phyloP scores from a whole-genome alignment of 768 basidiomycete species.

The Termitomyces sp. region DNA sequence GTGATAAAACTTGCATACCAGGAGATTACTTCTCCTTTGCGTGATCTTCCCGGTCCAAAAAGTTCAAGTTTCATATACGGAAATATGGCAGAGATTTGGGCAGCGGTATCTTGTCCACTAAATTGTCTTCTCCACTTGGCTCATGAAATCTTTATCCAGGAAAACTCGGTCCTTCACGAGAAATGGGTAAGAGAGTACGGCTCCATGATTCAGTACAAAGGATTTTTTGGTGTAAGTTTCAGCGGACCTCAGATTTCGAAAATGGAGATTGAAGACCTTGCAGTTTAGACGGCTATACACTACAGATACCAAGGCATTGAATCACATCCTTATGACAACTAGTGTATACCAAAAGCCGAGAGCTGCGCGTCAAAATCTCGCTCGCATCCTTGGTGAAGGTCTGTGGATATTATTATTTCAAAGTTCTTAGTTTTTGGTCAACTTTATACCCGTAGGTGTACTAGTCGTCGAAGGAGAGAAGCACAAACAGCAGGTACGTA shows the following conservation, averaged over 20 bases:
- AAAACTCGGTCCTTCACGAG: constrained; percentile 24
- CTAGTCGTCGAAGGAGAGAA: constrained; percentile 43
- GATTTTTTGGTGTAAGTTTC: constrained; percentile 35
- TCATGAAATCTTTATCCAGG: constrained; percentile 15
- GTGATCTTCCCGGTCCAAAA: constrained; percentile 46
- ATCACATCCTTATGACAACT: constrained; percentile 55
- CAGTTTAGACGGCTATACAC: constrained; percentile 10
- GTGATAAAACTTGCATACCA: constrained; percentile 27
- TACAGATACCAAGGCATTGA: constrained; percentile 39
- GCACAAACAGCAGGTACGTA: constrained; percentile 37
- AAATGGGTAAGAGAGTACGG: constrained; percentile 15
- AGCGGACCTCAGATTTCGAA: constrained; percentile 29
- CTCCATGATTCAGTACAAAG: constrained; percentile 11
- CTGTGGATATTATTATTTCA: neutral
- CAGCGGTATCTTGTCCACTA: constrained; percentile 27
- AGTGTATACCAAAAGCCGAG: constrained; percentile 53
- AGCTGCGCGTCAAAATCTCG: constrained; percentile 27
- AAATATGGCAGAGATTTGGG: constrained; percentile 37
- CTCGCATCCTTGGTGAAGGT: constrained; percentile 39
- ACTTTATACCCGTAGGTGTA: constrained; percentile 30
- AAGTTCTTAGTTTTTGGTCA: neutral
- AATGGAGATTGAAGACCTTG: constrained; percentile 40
- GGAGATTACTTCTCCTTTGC: constrained; percentile 37
- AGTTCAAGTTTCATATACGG: constrained; percentile 41
- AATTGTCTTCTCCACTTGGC: neutral